These are phyloP conservation scores for Hirschioporus abietinus DNA, from an alignment of 768 basidiomycete genomes.

Conservation along the genomic window DNA sequence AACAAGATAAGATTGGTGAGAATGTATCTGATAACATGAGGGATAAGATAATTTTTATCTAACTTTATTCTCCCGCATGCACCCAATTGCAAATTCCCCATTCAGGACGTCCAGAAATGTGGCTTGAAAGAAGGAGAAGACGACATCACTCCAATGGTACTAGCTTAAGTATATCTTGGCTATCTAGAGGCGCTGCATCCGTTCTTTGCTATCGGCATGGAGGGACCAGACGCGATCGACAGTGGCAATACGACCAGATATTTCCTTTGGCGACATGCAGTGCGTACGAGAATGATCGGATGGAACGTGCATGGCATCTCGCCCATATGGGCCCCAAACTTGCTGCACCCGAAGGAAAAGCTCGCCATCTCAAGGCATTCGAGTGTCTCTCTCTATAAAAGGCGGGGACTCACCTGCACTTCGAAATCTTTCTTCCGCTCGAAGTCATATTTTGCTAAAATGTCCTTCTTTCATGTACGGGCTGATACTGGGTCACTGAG, in stretches of 20 bases:
- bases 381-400: background rate
- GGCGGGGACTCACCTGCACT: too few relatives aligned
- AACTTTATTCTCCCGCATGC: background rate
- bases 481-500: background rate
- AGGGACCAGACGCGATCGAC: background rate
- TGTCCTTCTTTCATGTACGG: background rate
- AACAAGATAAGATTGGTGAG: background rate
- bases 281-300: background rate
- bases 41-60: constrained; percentile 1
- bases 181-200: background rate
- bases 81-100: background rate
- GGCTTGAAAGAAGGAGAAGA: too few relatives aligned
- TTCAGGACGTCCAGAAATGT: background rate
- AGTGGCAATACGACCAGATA: background rate
- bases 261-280: background rate
- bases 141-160: too few relatives aligned
- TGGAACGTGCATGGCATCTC: background rate
- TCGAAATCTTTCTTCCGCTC: background rate
- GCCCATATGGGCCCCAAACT: background rate
- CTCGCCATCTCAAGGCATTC: too few relatives aligned
- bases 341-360: background rate
- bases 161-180: background rate
- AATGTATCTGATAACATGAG: background rate
- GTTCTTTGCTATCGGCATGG: too few relatives aligned
- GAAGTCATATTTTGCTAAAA: background rate